Conservation (phyloP, 495 filamentous ascomycete genomes). For the Tuber calosporum region DNA sequence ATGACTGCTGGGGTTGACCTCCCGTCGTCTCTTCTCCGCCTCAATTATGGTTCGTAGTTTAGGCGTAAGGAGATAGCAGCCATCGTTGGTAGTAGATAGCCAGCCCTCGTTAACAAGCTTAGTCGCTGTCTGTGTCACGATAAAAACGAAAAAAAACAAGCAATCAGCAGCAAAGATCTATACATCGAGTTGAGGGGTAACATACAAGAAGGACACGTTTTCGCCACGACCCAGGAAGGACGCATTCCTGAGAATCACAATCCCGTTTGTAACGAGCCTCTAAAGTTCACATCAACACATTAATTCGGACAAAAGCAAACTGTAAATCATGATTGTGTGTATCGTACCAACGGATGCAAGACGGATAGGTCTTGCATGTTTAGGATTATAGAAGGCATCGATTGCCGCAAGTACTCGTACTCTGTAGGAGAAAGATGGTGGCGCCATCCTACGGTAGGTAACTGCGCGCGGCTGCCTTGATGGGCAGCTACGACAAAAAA, state of each 20-base stretch:
- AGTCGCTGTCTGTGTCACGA: slow-evolving; percentile 23
- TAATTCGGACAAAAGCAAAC: background rate
- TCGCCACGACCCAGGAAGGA: slow-evolving; percentile 35
- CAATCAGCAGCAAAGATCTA: background rate
- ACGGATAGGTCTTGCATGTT: slow-evolving; percentile 23
- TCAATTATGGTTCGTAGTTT: slow-evolving; percentile 26
- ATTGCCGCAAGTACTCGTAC: slow-evolving; percentile 40
- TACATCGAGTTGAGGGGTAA: background rate
- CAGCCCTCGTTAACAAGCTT: slow-evolving; percentile 37
- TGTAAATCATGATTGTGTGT: background rate
- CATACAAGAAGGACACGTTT: slow-evolving; percentile 37
- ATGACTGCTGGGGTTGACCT: slow-evolving; percentile 33
- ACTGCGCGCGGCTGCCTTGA: background rate
- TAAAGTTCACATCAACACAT: background rate
- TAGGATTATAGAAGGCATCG: slow-evolving; percentile 32
- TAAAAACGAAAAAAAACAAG: background rate
- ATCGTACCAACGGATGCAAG: slow-evolving; percentile 26
- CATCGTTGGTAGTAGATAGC: slow-evolving; percentile 17
- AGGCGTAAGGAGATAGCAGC: slow-evolving; percentile 23
- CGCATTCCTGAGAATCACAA: slow-evolving; percentile 15
- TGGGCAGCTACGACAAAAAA: background rate
- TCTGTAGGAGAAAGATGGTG: slow-evolving; percentile 35
- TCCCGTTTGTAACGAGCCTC: slow-evolving; percentile 22
- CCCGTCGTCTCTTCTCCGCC: slow-evolving; percentile 33
- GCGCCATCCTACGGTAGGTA: slow-evolving; percentile 24